These are phyloP conservation scores for Xylariaceae sp. DNA, from an alignment of 2,329 filamentous ascomycete genomes.

Conservation along the genomic window DNA sequence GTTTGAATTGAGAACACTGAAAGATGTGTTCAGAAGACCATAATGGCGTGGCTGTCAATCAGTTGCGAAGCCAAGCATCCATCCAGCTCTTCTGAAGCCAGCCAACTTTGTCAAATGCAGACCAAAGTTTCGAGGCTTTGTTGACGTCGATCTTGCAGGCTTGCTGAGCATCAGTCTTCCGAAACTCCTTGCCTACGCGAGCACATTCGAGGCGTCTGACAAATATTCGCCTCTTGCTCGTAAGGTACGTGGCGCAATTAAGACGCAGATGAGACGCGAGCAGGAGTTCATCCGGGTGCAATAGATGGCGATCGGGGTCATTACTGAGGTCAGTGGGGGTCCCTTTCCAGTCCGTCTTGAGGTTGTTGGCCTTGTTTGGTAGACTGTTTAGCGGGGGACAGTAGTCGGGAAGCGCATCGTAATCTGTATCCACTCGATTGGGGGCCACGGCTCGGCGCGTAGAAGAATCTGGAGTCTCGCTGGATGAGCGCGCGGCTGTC, in stretches of 20 bases:
- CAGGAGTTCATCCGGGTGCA: slow-evolving; percentile 73
- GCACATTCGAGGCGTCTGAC: slow-evolving; percentile 66
- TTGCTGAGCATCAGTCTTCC: slow-evolving; percentile 92
- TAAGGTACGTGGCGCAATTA: slow-evolving; percentile 83
- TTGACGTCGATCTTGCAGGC: slow-evolving; percentile 99
- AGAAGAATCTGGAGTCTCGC: slow-evolving; percentile 46
- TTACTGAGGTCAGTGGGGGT: slow-evolving; percentile 69
- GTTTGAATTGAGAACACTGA: too few species aligned
- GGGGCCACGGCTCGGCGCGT: slow-evolving; percentile 51
- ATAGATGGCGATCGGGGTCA: slow-evolving; percentile 64
- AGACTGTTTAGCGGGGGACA: slow-evolving; percentile 67
- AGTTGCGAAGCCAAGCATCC: neutral
- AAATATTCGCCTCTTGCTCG: slow-evolving; percentile 91
- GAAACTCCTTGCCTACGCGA: slow-evolving; percentile 73
- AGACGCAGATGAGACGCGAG: slow-evolving; percentile 77
- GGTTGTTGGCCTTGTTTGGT: slow-evolving; percentile 60
- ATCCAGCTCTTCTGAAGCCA: slow-evolving; percentile 59
- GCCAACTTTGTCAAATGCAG: slow-evolving; percentile 79
- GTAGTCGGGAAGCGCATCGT: slow-evolving; percentile 64
- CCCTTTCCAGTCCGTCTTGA: slow-evolving; percentile 88
- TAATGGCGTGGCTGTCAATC: too few species aligned
- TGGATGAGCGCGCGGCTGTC: slow-evolving; percentile 28
- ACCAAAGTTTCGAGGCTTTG: slow-evolving; percentile 91
- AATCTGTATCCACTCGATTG: slow-evolving; percentile 80
- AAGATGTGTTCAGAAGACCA: too few species aligned